phyloP scores from a whole-genome alignment of 2,329 filamentous ascomycete genomes.

The Scedosporium dehoogii region DNA sequence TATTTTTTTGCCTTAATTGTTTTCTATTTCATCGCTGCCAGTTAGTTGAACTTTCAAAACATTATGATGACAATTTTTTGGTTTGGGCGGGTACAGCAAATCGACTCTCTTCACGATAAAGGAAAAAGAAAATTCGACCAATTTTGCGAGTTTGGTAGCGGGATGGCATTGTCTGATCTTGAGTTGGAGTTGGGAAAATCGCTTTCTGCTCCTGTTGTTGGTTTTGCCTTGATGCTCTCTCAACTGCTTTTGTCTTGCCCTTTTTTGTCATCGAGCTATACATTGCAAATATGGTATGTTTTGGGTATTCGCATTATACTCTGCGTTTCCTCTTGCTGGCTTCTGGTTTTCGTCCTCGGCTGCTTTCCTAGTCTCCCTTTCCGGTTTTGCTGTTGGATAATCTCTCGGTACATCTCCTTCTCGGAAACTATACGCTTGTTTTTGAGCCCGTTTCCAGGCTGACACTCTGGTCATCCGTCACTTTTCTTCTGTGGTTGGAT shows the following conservation, averaged over 20 bases:
- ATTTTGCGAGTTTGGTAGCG: neutral
- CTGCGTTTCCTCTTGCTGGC: neutral
- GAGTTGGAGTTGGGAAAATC: slow-evolving; percentile 1
- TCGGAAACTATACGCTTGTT: no score
- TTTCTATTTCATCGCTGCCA: neutral
- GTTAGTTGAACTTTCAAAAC: neutral
- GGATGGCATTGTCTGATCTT: neutral
- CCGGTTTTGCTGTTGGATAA: neutral
- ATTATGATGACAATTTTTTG: neutral
- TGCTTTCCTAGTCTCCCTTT: neutral
- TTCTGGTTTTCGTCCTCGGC: neutral
- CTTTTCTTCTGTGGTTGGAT: no score
- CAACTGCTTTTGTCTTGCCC: neutral
- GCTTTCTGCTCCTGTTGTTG: slow-evolving; percentile 1
- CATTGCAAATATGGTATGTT: neutral
- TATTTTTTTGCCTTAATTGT: neutral
- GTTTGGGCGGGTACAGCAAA: neutral
- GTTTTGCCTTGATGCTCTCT: no score
- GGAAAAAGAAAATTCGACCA: neutral
- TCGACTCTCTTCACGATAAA: neutral
- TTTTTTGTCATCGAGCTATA: neutral
- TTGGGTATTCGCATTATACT: neutral
- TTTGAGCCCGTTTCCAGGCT: no score
- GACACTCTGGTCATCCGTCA: no score
- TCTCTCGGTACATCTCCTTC: neutral